These are phyloP conservation scores for Euphorbia pulcherrima DNA, from an alignment of 345 rosid genomes.

Conservation along the genomic window DNA sequence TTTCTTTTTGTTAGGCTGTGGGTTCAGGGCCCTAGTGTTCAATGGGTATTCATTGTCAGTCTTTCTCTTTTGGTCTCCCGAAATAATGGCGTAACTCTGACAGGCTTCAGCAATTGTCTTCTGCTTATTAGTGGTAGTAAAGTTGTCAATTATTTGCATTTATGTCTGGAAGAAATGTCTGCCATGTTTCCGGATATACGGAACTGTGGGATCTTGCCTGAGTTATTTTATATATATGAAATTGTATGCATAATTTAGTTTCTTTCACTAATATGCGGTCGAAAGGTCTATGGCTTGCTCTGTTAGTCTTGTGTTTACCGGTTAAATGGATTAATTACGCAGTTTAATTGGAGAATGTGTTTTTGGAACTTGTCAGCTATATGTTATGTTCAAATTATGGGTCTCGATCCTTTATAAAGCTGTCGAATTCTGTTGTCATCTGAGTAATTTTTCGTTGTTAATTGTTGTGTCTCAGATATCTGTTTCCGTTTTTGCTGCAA, in stretches of 20 bases:
- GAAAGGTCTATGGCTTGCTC: neutral
- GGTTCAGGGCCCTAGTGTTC: constrained; percentile 42
- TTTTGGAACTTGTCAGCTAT: constrained; percentile 1
- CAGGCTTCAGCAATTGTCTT: constrained; percentile 29
- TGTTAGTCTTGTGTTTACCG: neutral
- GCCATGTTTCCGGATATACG: neutral
- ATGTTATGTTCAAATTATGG: constrained; percentile 24
- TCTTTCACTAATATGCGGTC: neutral
- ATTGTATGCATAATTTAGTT: constrained; percentile 2
- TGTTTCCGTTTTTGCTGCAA: constrained; percentile 16
- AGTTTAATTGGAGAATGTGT: constrained; percentile 9
- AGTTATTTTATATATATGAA: neutral
- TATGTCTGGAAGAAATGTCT: constrained; percentile 6
- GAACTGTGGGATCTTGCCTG: constrained; percentile 12
- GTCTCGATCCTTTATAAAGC: constrained; percentile 23
- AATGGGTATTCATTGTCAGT: constrained; percentile 14
- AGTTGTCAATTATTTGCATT: constrained; percentile 1
- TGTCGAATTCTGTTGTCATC: constrained; percentile 11
- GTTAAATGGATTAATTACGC: constrained; percentile 10
- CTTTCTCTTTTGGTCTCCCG: constrained; percentile 16
- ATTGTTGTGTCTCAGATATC: neutral
- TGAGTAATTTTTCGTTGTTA: constrained; percentile 7
- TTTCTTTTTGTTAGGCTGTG: constrained; percentile 29
- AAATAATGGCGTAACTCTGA: constrained; percentile 26
- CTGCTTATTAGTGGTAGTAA: constrained; percentile 6